Evolutionary conservation across 805 yeast species (phyloP), one percentile per base, ranked within the genome.

Genomic region (Zygoascus biomembranicola): DNA sequence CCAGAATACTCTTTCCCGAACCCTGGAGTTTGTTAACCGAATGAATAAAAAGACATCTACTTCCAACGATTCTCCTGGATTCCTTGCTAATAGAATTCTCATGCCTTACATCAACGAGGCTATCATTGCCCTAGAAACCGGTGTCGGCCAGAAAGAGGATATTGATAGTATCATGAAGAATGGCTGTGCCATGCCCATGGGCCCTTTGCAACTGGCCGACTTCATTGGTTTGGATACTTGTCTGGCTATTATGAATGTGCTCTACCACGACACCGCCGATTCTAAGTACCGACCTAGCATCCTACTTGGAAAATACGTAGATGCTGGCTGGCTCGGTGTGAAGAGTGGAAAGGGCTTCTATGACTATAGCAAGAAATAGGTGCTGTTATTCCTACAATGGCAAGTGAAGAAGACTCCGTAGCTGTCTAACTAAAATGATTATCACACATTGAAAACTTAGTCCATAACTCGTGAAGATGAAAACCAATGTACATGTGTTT

Each of bases 181-280:
- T 55, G 76, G 77, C 26, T 73, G 76, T 55, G 77, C 76, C 26
- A 69, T 73, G 74, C 76, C 76, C 23, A 71, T 73, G 75, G 76
- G 76, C 6, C 76, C 76, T 2, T 59, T 73, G 32, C 69, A 67
- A 14, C 63, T 73, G 28, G 76, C 76, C 16, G 76, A 73, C 55
- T 71, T 73, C 53, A 70, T 73, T 52, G 76, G 76, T 19, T 66
- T 73, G 18, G 76, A 73, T 57, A 73, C 76, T 8, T 71, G 74
- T 49, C 63, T 71, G 43, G 69, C 75, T 31, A 72, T 73, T 58
- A 67, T 69, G 70, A 67, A 69, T 50, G 76, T 73, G 18, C 63
- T 73, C 43, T 63, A 70, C 57, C 56, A 59, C 23, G 73, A 70
- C 52, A 71, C 74, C 9, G 71, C 67, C 23, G 76, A 73, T 61